Evolutionary conservation across 768 basidiomycete species (phyloP).

Genomic region (Leccinum sublutescens): DNA sequence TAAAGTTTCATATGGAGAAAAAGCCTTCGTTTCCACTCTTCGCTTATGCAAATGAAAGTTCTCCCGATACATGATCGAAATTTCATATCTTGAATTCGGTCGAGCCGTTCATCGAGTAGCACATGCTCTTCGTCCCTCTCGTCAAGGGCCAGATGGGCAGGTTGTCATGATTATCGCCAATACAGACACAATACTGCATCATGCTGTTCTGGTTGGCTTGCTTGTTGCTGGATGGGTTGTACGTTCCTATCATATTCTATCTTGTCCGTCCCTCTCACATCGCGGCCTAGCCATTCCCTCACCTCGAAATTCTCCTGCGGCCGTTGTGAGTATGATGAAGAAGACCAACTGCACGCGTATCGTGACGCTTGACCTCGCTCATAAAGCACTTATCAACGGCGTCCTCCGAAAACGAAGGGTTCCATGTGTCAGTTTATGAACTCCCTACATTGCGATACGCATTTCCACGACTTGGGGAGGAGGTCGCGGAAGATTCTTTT

Average conservation of each 20-base stretch:
- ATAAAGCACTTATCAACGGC: slow-evolving; percentile 16
- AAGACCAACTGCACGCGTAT: slow-evolving; percentile 20
- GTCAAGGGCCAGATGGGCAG: slow-evolving; percentile 20
- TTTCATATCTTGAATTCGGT: slow-evolving; percentile 30
- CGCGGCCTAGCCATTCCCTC: slow-evolving; percentile 35
- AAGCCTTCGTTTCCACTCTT: slow-evolving; percentile 25
- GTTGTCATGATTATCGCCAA: slow-evolving; percentile 27
- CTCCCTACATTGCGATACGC: slow-evolving; percentile 24
- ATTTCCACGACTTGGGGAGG: slow-evolving; percentile 41
- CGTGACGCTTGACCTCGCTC: slow-evolving; percentile 18
- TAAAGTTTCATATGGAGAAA: slow-evolving; percentile 25
- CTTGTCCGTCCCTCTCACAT: slow-evolving; percentile 17
- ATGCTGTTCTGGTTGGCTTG: slow-evolving; percentile 34
- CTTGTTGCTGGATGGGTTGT: slow-evolving; percentile 39
- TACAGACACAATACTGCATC: slow-evolving; percentile 35
- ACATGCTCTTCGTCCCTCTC: slow-evolving; percentile 37
- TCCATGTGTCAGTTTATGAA: slow-evolving; percentile 14
- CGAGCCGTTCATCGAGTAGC: slow-evolving; percentile 37
- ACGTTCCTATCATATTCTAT: background rate
- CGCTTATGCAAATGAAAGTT: slow-evolving; percentile 12
- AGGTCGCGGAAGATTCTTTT: slow-evolving; percentile 22
- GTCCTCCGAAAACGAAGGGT: slow-evolving; percentile 1
- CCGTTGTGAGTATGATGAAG: slow-evolving; percentile 28
- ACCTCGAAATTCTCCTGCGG: slow-evolving; percentile 43
- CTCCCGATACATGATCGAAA: slow-evolving; percentile 13